Base-by-base conservation (phyloP, 139 green algal species). In the Coccomyxa sp. region DNA sequence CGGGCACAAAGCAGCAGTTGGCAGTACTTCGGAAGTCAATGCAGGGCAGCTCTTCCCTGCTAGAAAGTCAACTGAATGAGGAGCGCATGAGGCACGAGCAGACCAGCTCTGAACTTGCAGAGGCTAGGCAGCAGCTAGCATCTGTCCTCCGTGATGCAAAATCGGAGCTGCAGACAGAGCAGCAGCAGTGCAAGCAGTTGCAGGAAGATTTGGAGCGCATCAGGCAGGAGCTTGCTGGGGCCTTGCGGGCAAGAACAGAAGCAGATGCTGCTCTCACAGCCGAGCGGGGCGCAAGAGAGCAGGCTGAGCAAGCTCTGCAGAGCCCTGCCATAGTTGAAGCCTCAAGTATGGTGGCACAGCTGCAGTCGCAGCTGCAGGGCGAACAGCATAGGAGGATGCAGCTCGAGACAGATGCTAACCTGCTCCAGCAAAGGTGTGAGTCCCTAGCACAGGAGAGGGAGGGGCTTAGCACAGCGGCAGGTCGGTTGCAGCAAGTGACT, bases 251-350 rank as follows among this genome's bases (percentile, higher is more conserved):
- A 21, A 21, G 21, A 25, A 11, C 18, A 28, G 63, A 21, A 71
- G 63, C 63, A 28, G 63, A 28, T 71, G 63, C 63, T 11, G 63
- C 18, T 21, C 63, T 71, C 18, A 25, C 1, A 28, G 21, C 18
- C 63, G 63, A 71, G 63, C 18, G 63, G 63, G 63, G 18, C 18
- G 21, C 18, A 25, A 28, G 21, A 28, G 63, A 79, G 21, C 59
- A 85, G 77, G 21, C 58, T 32, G 59, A 75, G 31, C 76, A 79
- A 17, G 31, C 38, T 14, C 63, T 68, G 23, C 82, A 84, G 32
- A 81, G 30, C 59, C 60, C 80, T 79, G 66, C 60, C n/a, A 84
- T 38, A 28, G 51, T n/a, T 76, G 30, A 79, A 10, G 21, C 18
- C 25, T 17, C 45, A 67, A 51, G 58, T 1, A 71, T 28, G 13